phyloP scores from a whole-genome alignment of 2,329 filamentous ascomycete genomes.

The Truncatella angustata region DNA sequence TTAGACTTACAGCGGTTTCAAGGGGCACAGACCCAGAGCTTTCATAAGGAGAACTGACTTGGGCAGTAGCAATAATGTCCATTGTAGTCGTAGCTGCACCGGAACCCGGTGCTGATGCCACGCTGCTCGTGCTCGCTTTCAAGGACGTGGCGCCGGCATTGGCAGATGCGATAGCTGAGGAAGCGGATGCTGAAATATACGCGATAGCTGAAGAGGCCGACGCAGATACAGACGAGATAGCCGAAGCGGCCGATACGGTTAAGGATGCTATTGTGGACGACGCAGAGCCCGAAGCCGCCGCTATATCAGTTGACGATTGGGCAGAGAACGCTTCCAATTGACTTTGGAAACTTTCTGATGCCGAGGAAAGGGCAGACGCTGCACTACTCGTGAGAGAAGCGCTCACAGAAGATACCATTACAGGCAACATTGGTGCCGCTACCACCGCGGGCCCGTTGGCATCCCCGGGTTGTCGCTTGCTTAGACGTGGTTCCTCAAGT shows the following conservation, averaged over 20 bases:
- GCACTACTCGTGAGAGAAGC: conserved; percentile 4
- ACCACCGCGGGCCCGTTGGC: not conserved
- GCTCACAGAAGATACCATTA: not conserved
- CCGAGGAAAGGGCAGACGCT: conserved; percentile 1
- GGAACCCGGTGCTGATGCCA: not conserved
- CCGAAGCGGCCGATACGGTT: conserved; percentile 1
- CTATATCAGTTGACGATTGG: conserved; percentile 5
- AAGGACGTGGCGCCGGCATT: not conserved
- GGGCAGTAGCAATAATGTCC: not conserved
- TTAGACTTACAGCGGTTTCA: not conserved
- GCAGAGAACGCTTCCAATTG: not conserved
- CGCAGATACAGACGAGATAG: conserved; percentile 1
- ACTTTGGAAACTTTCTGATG: conserved; percentile 2
- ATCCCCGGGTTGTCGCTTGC: no score
- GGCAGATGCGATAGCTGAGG: not conserved
- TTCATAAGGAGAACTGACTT: not conserved
- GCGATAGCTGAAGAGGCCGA: not conserved
- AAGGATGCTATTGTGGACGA: no score
- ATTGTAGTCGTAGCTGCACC: not conserved
- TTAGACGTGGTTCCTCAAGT: no score
- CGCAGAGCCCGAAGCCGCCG: conserved; percentile 4
- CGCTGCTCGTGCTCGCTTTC: conserved; percentile 9
- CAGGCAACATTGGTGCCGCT: not conserved
- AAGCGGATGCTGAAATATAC: not conserved
- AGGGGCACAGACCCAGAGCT: not conserved